These are phyloP conservation scores for Fusarium continuum DNA, from an alignment of 2,329 filamentous ascomycete species.

Conservation along the genomic window DNA sequence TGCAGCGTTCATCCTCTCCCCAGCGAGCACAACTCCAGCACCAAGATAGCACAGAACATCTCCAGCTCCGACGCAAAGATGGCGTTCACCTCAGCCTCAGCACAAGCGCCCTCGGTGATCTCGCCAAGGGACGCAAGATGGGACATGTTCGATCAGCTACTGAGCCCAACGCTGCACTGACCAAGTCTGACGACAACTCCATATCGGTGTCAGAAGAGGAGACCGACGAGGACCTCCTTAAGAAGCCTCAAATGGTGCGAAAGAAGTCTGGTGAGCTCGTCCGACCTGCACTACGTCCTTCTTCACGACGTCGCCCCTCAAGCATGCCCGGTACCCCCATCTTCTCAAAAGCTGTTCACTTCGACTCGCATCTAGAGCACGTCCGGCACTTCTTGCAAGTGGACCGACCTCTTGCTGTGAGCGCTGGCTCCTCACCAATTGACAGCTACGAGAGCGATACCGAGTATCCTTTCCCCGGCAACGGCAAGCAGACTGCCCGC, in stretches of 20 bases:
- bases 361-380: constrained; percentile 95
- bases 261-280: constrained; percentile 99
- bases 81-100: constrained; percentile 59
- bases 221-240: constrained; percentile 64
- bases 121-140: constrained; percentile 53
- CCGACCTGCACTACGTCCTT: constrained; percentile 84
- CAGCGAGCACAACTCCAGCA: constrained; percentile 43
- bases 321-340: constrained; percentile 98
- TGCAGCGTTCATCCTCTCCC: constrained; percentile 56
- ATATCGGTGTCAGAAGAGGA: constrained; percentile 68
- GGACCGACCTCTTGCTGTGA: constrained; percentile 94
- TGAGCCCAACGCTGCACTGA: constrained; percentile 60
- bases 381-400: constrained; percentile 95
- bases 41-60: constrained; percentile 60
- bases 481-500: constrained; percentile 51
- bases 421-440: constrained; percentile 89
- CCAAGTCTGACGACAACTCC: constrained; percentile 60
- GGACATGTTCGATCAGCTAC: constrained; percentile 65
- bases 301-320: constrained; percentile 83
- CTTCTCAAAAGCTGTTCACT: constrained; percentile 97
- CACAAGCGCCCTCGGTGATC: constrained; percentile 55
- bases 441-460: constrained; percentile 86
- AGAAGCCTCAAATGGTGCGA: constrained; percentile 90
- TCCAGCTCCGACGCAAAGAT: constrained; percentile 43
- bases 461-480: constrained; percentile 84